phyloP scores from a whole-genome alignment of 164 flowering plant genomes.

The Tetracentron sinense region DNA sequence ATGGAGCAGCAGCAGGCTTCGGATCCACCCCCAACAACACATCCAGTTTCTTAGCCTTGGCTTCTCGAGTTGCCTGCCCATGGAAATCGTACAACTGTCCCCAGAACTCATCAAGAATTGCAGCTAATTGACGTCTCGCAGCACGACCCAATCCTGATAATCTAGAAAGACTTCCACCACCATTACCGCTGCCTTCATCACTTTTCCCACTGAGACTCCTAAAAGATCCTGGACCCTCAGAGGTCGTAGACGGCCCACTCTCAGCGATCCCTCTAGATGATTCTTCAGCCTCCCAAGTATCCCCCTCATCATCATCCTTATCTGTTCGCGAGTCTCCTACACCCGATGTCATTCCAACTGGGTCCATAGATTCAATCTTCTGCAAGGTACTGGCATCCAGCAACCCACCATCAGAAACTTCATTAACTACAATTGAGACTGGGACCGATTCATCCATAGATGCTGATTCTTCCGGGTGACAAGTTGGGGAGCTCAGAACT shows the following conservation, averaged over 20 bases:
- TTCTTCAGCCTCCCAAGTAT: conserved; percentile 63
- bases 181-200: conserved; percentile 69
- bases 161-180: conserved; percentile 88
- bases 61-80: conserved; percentile 72
- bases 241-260: conserved; percentile 32
- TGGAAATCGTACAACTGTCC: conserved; percentile 86
- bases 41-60: conserved; percentile 60
- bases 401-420: conserved; percentile 26
- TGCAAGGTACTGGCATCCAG: conserved; percentile 17
- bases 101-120: conserved; percentile 92
- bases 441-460: conserved; percentile 17
- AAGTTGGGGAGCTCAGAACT: conserved; percentile 15
- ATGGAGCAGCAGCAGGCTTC: conserved; percentile 32
- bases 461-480: conserved; percentile 28
- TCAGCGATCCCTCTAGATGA: conserved; percentile 34
- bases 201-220: conserved; percentile 72
- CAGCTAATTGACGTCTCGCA: conserved; percentile 79
- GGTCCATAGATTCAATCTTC: conserved; percentile 27
- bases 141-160: conserved; percentile 93
- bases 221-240: conserved; percentile 80
- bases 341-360: conserved; percentile 34
- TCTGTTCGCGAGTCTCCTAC: conserved; percentile 33
- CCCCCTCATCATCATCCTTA: conserved; percentile 58
- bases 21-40: conserved; percentile 46
- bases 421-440: conserved; percentile 21